phyloP scores from a whole-genome alignment of 1,284 basidiomycete genomes.

The Neonothopanus nambi region DNA sequence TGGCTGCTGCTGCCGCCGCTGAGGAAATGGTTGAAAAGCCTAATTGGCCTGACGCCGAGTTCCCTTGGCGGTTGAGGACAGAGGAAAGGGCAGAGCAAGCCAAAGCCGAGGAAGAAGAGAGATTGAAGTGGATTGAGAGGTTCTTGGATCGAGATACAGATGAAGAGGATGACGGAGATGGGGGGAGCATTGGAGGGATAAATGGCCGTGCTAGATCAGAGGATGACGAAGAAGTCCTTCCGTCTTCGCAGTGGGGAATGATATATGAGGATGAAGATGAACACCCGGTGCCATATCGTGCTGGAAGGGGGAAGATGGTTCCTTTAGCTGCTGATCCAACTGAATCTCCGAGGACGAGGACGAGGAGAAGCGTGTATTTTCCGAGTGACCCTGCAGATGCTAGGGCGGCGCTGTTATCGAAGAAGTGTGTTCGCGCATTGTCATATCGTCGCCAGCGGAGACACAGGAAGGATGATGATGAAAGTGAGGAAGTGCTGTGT shows the following conservation, averaged over 20 bases:
- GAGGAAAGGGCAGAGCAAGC: conserved; percentile 52
- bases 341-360: conserved; percentile 5
- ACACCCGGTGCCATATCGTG: conserved; percentile 33
- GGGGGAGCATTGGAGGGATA: conserved; percentile 7
- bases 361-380: conserved; percentile 33
- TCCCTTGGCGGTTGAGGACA: conserved; percentile 68
- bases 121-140: conserved; percentile 54
- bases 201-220: conserved; percentile 20
- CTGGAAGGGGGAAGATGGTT: conserved; percentile 64
- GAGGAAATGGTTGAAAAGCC: conserved; percentile 42
- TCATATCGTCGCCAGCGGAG: conserved; percentile 32
- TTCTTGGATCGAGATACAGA: conserved; percentile 63
- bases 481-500: conserved; percentile 55
- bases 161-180: conserved; percentile 44
- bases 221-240: conserved; percentile 34
- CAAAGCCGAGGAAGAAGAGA: conserved; percentile 56
- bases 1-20: conserved; percentile 21
- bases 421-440: conserved; percentile 62
- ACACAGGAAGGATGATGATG: conserved; percentile 34
- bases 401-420: conserved; percentile 65
- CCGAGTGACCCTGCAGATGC: conserved; percentile 74
- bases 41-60: conserved; percentile 74
- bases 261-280: conserved; percentile 30
- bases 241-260: conserved; percentile 32
- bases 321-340: conserved; percentile 45